Conservation (phyloP, 2,329 filamentous ascomycete species). For the Pezicula radicicola region DNA sequence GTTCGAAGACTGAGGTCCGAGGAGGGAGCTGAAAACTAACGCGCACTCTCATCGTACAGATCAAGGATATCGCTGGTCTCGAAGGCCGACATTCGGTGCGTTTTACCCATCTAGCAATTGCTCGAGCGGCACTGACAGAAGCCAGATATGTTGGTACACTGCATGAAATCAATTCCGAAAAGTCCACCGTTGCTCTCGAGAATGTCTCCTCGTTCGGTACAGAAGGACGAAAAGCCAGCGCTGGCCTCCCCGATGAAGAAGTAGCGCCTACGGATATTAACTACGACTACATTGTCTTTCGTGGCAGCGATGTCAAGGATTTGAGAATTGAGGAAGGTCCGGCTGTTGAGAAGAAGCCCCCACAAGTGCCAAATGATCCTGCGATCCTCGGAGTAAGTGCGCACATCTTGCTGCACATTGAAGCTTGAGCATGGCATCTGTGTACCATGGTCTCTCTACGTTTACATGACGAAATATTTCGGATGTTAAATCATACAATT, state of each 20-base stretch:
- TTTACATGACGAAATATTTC: conserved; percentile 87
- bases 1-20: conserved; percentile 24
- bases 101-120: conserved; percentile 13
- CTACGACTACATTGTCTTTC: conserved; percentile 98
- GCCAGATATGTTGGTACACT: conserved; percentile 89
- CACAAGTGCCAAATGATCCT: conserved; percentile 86
- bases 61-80: conserved; percentile 96
- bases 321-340: conserved; percentile 86
- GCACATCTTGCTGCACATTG: conserved; percentile 1
- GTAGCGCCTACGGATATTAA: conserved; percentile 80
- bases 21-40: conserved; percentile 17
- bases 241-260: conserved; percentile 64
- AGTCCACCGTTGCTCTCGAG: conserved; percentile 93
- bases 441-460: conserved; percentile 5
- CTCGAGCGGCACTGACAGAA: conserved; percentile 16
- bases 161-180: conserved; percentile 97
- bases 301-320: conserved; percentile 97
- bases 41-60: conserved; percentile 41
- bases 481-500: conserved; percentile 89
- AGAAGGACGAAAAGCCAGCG: conserved; percentile 76
- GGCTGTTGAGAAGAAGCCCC: conserved; percentile 70
- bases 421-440: neutral
- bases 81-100: conserved; percentile 93
- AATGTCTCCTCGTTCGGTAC: conserved; percentile 94
- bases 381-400: conserved; percentile 93